These are phyloP conservation scores for Cercophora scortea DNA, from an alignment of 495 filamentous ascomycete species.

Conservation along the genomic window DNA sequence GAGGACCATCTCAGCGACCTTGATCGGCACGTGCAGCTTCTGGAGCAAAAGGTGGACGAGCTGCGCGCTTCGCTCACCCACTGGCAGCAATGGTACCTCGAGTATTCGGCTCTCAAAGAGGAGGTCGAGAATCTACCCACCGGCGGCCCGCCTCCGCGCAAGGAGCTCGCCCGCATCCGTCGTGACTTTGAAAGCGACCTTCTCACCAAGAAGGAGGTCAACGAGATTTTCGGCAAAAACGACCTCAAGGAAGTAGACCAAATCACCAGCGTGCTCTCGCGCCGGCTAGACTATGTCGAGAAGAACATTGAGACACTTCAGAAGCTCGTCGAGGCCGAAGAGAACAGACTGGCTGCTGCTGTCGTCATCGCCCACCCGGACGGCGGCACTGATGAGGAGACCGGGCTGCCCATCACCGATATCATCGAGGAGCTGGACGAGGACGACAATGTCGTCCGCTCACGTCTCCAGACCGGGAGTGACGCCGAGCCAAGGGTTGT, in stretches of 20 bases:
- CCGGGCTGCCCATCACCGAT: slow-evolving; percentile 66
- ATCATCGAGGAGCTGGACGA: slow-evolving; percentile 92
- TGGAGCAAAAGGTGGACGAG: slow-evolving; percentile 68
- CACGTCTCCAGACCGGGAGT: slow-evolving; percentile 50
- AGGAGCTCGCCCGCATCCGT: slow-evolving; percentile 33
- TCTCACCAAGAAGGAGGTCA: slow-evolving; percentile 49
- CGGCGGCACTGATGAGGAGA: slow-evolving; percentile 49
- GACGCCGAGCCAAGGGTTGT: slow-evolving; percentile 54
- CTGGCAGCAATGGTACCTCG: slow-evolving; percentile 85
- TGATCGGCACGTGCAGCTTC: slow-evolving; percentile 64
- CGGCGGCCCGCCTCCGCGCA: slow-evolving; percentile 43
- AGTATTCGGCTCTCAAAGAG: slow-evolving; percentile 83
- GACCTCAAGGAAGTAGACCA: slow-evolving; percentile 43
- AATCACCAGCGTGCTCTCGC: slow-evolving; percentile 61
- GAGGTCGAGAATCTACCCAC: slow-evolving; percentile 50
- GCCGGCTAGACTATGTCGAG: slow-evolving; percentile 80
- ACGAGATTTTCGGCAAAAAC: slow-evolving; percentile 53
- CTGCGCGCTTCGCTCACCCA: slow-evolving; percentile 69
- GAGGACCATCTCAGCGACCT: slow-evolving; percentile 48
- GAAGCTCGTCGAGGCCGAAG: slow-evolving; percentile 58
- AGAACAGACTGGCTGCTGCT: slow-evolving; percentile 56
- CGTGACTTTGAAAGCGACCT: slow-evolving; percentile 35
- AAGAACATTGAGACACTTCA: slow-evolving; percentile 64
- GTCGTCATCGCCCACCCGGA: slow-evolving; percentile 37
- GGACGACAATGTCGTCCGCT: slow-evolving; percentile 73